phyloP scores from a whole-genome alignment of 345 rosid genomes.

The Camelina hispida region DNA sequence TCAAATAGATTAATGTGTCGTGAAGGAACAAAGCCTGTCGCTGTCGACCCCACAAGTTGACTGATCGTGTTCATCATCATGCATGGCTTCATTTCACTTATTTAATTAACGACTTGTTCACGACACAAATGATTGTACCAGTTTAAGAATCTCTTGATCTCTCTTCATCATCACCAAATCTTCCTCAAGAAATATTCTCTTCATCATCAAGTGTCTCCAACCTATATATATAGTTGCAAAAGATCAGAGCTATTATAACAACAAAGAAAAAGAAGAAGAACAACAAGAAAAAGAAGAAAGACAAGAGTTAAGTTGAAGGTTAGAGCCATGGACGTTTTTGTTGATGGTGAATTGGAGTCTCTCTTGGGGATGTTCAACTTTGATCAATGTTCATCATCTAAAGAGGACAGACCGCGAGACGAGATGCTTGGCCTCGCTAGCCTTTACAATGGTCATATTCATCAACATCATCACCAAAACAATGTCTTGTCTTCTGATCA shows the following conservation, averaged over 20 bases:
- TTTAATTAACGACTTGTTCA: conserved; percentile 35
- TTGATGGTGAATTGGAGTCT: conserved; percentile 50
- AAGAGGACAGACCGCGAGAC: conserved; percentile 37
- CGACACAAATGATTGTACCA: conserved; percentile 41
- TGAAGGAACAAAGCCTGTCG: conserved; percentile 40
- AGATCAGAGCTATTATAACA: conserved; percentile 25
- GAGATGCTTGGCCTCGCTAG: conserved; percentile 43
- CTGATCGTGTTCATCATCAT: conserved; percentile 47
- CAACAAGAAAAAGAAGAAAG: neutral
- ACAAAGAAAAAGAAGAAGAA: neutral
- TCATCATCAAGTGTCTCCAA: conserved; percentile 30
- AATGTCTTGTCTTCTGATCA: conserved; percentile 34
- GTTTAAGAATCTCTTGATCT: conserved; percentile 46
- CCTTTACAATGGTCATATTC: conserved; percentile 39
- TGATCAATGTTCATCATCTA: conserved; percentile 44
- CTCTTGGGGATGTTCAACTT: conserved; percentile 49
- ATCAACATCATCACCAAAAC: conserved; percentile 39
- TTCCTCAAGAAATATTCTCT: conserved; percentile 32
- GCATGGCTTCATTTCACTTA: conserved; percentile 41
- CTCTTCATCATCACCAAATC: conserved; percentile 45
- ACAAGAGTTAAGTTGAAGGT: conserved; percentile 20
- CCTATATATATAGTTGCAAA: conserved; percentile 37
- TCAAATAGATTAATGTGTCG: conserved; percentile 39
- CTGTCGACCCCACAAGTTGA: conserved; percentile 49
- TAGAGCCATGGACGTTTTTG: conserved; percentile 43